Percentiles rank a stretch among this genome's conserved stretches.
Conservation (phyloP, 108 stramenopile genomes). For the Cyclostephanos invisitatus region DNA sequence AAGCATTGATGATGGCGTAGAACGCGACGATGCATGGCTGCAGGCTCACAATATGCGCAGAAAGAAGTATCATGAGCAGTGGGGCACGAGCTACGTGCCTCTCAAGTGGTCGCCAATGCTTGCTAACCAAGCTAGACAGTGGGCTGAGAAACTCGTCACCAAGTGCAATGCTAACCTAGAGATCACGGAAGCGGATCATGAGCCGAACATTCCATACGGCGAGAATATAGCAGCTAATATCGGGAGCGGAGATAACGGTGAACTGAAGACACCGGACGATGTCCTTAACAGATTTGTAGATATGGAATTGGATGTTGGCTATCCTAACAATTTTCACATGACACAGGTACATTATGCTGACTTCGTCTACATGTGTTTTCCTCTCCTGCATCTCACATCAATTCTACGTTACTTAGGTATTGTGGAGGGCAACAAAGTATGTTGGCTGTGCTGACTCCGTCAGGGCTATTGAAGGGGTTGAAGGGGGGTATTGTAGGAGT, state of each 20-base stretch:
- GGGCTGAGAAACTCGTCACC: constrained; percentile 19
- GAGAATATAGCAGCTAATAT: constrained; percentile 34
- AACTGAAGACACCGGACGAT: constrained; percentile 24
- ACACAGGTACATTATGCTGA: constrained; percentile 12
- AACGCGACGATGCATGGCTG: constrained; percentile 34
- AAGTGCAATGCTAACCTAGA: constrained; percentile 5
- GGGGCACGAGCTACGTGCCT: constrained; percentile 26
- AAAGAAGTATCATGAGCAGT: constrained; percentile 21
- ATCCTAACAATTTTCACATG: constrained; percentile 26
- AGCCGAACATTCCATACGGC: constrained; percentile 14
- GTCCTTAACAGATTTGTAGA: constrained; percentile 32
- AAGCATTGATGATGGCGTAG: background rate
- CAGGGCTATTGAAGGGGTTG: constrained; percentile 9
- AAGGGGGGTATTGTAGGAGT: constrained; percentile 15
- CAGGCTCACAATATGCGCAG: constrained; percentile 34
- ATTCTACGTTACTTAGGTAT: constrained; percentile 1
- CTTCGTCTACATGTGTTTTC: background rate
- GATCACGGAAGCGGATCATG: constrained; percentile 16
- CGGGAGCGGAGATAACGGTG: constrained; percentile 15
- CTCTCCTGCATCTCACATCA: background rate
- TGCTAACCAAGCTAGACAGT: constrained; percentile 9
- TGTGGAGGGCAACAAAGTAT: constrained; percentile 31
- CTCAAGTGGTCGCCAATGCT: constrained; percentile 24
- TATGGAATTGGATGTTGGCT: constrained; percentile 19
- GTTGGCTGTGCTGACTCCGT: constrained; percentile 29